Evolutionary conservation across 2,329 filamentous ascomycete species (phyloP).

Genomic region (Cladophialophora exuberans): DNA sequence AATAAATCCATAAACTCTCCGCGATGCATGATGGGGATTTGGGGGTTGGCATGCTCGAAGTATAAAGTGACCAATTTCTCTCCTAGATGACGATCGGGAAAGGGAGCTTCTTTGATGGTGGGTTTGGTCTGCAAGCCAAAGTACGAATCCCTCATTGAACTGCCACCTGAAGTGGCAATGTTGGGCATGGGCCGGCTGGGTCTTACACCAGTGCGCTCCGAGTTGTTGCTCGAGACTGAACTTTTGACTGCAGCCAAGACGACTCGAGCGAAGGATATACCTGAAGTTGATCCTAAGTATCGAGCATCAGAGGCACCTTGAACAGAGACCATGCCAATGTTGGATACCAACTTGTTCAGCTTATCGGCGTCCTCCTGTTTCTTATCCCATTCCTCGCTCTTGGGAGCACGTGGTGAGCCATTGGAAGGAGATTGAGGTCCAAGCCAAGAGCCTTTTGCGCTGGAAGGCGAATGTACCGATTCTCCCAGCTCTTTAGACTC

Average conservation of each 20-base stretch:
- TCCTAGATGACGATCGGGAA: conserved; percentile 77
- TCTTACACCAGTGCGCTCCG: conserved; percentile 66
- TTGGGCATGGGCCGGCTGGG: conserved; percentile 60
- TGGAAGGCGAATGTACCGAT: conserved; percentile 21
- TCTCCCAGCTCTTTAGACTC: conserved; percentile 36
- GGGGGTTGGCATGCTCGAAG: conserved; percentile 94
- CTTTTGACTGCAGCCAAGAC: conserved; percentile 92
- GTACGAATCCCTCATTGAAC: conserved; percentile 92
- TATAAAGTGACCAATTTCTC: conserved; percentile 77
- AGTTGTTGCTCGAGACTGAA: conserved; percentile 61
- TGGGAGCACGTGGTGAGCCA: conserved; percentile 36
- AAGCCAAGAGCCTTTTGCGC: conserved; percentile 30
- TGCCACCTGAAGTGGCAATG: conserved; percentile 61
- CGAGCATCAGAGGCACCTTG: conserved; percentile 77
- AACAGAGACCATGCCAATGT: conserved; percentile 75
- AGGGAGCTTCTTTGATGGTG: conserved; percentile 80
- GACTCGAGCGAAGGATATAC: conserved; percentile 90
- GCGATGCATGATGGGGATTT: conserved; percentile 89
- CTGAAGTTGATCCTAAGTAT: conserved; percentile 81
- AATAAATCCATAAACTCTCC: conserved; percentile 89
- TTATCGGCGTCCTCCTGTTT: conserved; percentile 62
- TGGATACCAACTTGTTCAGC: conserved; percentile 68
- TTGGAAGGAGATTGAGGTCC: conserved; percentile 21
- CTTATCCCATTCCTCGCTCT: conserved; percentile 35
- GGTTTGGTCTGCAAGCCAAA: conserved; percentile 94